Evolutionary conservation across 192 early-diverging fungal genomes (phyloP), one percentile per base, ranked within the genome.

Genomic region (Backusella liffmaniae): DNA sequence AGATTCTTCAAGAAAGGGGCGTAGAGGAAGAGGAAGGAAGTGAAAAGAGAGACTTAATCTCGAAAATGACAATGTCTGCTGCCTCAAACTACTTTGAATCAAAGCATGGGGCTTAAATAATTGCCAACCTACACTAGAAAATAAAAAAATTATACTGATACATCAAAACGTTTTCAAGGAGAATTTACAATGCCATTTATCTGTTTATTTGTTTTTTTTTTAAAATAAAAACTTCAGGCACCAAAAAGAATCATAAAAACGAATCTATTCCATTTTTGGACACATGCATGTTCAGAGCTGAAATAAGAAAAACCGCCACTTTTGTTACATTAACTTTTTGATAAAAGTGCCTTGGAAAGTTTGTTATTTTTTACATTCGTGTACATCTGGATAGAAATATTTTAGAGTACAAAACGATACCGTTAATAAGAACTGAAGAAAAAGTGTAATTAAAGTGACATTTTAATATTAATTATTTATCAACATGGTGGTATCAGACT

Each of bases 11-110:
- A 23, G 72, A 73, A 36, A 56, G 72, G 41, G 72, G 72, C 8
- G 7, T 46, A 2, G 26, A 26, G 10, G 72, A 73, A 8, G 72
- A 73, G 13, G 51, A 59, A 39, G 51, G 59, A 35, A 65, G 35
- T 10, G 23, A 29, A 26, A 73, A 73, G 53, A 56, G 29, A 23
- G 72, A 73, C 13, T 39, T 73, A 16, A 65, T 73, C n/a, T 65
- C 51, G 26, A 56, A 65, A 13, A 73, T 73, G 72, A 42, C 72
- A 2, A 59, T 59, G 32, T 56, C 72, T 42, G 72, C 72, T 21
- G 72, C 72, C 6, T 30, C 36, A 35, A 73, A 73, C 21, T 73
- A 65, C 26, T 73, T 73, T 65, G 72, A 73, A 37, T 59, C 72
- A 39, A 73, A 73, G 56, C 72, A 73, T 29, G 72, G 56, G 23